phyloP scores from a whole-genome alignment of 768 basidiomycete species.

The Boletus insuetus region DNA sequence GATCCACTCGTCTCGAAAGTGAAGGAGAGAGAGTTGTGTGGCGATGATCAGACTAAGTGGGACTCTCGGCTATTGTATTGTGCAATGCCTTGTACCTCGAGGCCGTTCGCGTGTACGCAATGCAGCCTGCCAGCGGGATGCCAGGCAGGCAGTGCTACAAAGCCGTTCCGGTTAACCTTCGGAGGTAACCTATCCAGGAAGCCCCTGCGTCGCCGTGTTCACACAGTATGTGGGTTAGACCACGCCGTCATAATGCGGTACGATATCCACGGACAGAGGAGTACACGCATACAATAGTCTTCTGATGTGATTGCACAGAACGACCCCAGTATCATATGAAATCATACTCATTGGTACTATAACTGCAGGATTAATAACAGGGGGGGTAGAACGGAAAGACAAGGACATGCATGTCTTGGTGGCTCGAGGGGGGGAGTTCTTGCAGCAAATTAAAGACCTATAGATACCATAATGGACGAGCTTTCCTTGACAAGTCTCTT shows the following conservation, averaged over 20 bases:
- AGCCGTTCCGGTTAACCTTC: not conserved
- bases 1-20: conserved; percentile 4
- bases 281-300: not conserved
- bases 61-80: conserved; percentile 11
- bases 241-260: not conserved
- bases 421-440: not conserved
- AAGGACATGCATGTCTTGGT: not conserved
- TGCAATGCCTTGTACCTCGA: conserved; percentile 23
- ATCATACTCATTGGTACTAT: no score
- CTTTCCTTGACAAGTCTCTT: conserved; percentile 40
- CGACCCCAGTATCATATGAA: not conserved
- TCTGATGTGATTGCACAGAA: not conserved
- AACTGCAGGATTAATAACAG: not conserved
- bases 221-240: not conserved
- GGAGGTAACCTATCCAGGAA: not conserved
- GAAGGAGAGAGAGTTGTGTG: not conserved
- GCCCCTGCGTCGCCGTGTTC: not conserved
- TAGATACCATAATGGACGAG: conserved; percentile 15
- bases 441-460: conserved; percentile 16
- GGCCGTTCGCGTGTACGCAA: conserved; percentile 23
- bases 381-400: not conserved
- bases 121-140: conserved; percentile 20
- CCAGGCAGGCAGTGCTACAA: conserved; percentile 15
- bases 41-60: conserved; percentile 10
- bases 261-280: not conserved